Evolutionary conservation across 2,329 filamentous ascomycete genomes (phyloP).

Genomic region (Gaeumannomyces tritici): DNA sequence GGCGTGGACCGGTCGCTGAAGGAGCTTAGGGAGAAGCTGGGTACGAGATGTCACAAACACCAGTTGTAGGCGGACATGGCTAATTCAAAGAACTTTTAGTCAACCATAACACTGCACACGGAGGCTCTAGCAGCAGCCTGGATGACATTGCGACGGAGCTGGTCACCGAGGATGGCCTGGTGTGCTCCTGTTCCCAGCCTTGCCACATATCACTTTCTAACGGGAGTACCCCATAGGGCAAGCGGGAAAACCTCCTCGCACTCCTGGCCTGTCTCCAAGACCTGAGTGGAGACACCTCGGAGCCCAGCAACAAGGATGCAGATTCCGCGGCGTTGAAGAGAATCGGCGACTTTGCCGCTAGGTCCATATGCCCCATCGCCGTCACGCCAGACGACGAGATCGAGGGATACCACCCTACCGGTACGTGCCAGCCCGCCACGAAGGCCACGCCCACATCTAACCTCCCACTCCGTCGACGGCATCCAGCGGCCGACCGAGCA

Average conservation of each 20-base stretch:
- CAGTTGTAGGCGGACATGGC: background rate
- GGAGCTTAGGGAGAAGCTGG: background rate
- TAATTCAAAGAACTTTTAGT: too few species aligned
- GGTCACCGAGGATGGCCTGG: background rate
- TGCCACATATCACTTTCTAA: background rate
- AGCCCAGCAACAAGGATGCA: background rate
- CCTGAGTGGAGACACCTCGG: background rate
- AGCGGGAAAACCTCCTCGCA: slow-evolving; percentile 2
- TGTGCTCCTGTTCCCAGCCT: background rate
- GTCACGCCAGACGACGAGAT: slow-evolving; percentile 1
- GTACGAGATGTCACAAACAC: background rate
- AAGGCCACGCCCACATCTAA: background rate
- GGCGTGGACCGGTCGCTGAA: background rate
- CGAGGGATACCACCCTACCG: slow-evolving; percentile 3
- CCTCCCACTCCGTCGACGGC: background rate
- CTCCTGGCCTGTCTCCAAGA: slow-evolving; percentile 5
- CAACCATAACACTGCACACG: background rate
- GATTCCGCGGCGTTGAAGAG: background rate
- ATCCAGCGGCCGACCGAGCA: background rate
- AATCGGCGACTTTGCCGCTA: slow-evolving; percentile 7
- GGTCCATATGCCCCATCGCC: slow-evolving; percentile 6
- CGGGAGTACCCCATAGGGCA: background rate
- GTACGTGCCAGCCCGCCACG: background rate
- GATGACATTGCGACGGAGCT: background rate
- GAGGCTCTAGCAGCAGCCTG: background rate